Evolutionary conservation across 129 eudicot genomes (phyloP), one percentile per base, ranked within the genome.

Genomic region (Lactuca saligna): DNA sequence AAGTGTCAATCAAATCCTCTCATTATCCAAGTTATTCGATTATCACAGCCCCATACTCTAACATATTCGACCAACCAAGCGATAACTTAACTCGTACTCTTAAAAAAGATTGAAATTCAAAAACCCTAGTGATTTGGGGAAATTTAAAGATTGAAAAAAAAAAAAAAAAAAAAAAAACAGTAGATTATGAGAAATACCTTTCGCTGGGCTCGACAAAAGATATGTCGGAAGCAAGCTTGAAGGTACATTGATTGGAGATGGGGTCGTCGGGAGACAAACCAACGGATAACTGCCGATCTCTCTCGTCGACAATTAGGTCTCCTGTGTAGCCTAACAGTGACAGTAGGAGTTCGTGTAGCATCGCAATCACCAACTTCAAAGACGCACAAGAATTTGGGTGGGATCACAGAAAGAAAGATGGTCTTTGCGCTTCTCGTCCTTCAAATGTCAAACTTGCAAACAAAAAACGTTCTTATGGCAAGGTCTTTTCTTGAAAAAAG

Each of bases 291-390:
- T 54, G 94, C 63, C 77, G 82, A 7, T 92, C 90, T 69, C 82
- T 75, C n/a, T 86, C 89, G 85, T 93, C 97, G 75, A 87, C 67
- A 5, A 93, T 90, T 78, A 93, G 95, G 77, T 93, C 99, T 46
- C 99, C 99, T 58, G 99, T 93, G 91, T 83, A 89, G 48, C 99
- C 99, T 57, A 93, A 54, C 5, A 93, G 88, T 53, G 99, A 85
- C 54, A 93, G 68, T 29, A 93, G 78, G 25, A 89, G 82, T 59
- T 93, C 99, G 86, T 93, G 99, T 39, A 89, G 87, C 99, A 93
- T 93, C 16, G 68, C 49, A 17, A 69, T 16, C 59, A 37, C 16
- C 54, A 20, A 17, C 7, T 63, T 54, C 3, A 31, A 73, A 16
- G 65, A 73, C 71, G 57, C 56, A 54, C 1, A 15, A 8, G 50